Conservation (phyloP, 2,329 filamentous ascomycete genomes). For the Akanthomyces dipterigenus region DNA sequence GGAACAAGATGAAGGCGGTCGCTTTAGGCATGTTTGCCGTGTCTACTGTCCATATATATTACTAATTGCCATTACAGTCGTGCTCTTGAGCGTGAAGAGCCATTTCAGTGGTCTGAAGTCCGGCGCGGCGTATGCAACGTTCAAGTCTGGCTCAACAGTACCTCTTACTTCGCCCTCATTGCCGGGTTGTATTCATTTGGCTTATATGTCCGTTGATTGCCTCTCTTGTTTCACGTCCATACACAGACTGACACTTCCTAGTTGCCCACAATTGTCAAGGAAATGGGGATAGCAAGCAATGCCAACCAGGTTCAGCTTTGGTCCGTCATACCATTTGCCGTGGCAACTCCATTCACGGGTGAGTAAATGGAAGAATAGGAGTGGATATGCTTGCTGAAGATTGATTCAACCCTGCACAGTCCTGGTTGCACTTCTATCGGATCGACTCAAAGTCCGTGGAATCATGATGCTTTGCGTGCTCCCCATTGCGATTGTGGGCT, state of each 20-base stretch:
- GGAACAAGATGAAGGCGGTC: conserved; percentile 27
- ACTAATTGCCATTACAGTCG: conserved; percentile 9
- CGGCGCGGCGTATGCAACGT: conserved; percentile 51
- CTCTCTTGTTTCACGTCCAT: not conserved
- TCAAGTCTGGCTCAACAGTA: conserved; percentile 57
- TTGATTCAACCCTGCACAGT: conserved; percentile 25
- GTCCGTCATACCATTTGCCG: conserved; percentile 58
- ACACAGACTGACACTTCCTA: conserved; percentile 18
- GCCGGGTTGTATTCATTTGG: conserved; percentile 57
- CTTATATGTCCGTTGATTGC: conserved; percentile 44
- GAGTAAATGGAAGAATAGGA: conserved; percentile 13
- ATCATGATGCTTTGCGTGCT: conserved; percentile 57
- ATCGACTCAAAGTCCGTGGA: conserved; percentile 53
- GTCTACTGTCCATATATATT: too few species aligned
- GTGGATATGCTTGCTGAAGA: too few species aligned
- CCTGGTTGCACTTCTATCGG: conserved; percentile 49
- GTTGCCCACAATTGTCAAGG: conserved; percentile 58
- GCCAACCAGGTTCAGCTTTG: conserved; percentile 54
- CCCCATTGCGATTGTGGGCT: conserved; percentile 58
- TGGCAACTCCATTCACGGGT: conserved; percentile 50
- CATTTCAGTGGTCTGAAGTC: conserved; percentile 56
- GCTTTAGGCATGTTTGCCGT: conserved; percentile 24
- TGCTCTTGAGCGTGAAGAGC: conserved; percentile 33
- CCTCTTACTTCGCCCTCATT: conserved; percentile 53
- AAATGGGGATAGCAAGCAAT: conserved; percentile 45